These are phyloP conservation scores for Xylaria intraflava DNA, from an alignment of 495 filamentous ascomycete species.

Conservation along the genomic window DNA sequence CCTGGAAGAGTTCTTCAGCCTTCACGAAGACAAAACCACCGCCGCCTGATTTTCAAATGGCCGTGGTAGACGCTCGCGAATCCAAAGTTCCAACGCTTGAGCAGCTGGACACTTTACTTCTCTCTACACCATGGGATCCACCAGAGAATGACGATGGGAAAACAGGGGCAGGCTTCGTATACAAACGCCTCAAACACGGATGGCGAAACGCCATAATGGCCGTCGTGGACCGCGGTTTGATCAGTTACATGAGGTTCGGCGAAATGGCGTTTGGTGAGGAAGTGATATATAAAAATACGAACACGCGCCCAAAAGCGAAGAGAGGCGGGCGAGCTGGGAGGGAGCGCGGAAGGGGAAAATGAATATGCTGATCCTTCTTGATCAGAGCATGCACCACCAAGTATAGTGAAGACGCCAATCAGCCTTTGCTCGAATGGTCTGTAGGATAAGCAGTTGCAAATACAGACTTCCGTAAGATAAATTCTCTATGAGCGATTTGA, in stretches of 20 bases:
- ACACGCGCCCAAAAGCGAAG: conserved; percentile 1
- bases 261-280: conserved; percentile 78
- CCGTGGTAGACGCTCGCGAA: conserved; percentile 68
- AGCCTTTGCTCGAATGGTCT: too few species aligned
- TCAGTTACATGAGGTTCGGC: conserved; percentile 74
- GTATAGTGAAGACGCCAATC: too few species aligned
- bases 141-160: conserved; percentile 36
- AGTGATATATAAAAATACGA: conserved; percentile 52
- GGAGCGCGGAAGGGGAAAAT: conserved; percentile 33
- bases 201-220: conserved; percentile 79
- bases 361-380: conserved; percentile 3
- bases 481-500: too few species aligned
- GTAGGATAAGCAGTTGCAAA: not conserved
- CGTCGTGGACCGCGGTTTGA: conserved; percentile 81
- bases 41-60: conserved; percentile 72
- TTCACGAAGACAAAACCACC: conserved; percentile 73
- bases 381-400: too few species aligned
- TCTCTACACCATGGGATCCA: conserved; percentile 55
- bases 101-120: conserved; percentile 63
- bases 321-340: conserved; percentile 31
- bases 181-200: conserved; percentile 72
- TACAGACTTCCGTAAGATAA: too few species aligned
- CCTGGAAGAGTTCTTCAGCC: conserved; percentile 62
- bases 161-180: conserved; percentile 38
- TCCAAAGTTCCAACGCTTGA: conserved; percentile 62